These are phyloP conservation scores for Xylariaceae sp. DNA, from an alignment of 2,329 filamentous ascomycete species.

Conservation along the genomic window DNA sequence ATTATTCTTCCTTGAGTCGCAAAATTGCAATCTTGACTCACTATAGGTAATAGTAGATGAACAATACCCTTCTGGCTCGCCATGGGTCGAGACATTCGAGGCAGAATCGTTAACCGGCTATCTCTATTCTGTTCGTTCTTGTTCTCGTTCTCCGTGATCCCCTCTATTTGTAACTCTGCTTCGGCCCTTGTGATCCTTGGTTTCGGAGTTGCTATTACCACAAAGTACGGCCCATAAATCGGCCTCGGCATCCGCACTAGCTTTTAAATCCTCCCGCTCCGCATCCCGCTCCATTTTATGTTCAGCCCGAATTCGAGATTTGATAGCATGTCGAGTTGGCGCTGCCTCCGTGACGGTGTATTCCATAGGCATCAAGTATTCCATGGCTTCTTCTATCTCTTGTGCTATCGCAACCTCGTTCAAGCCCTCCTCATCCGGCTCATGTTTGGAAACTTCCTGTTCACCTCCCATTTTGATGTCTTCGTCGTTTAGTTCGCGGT, in stretches of 20 bases:
- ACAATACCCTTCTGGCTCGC: background rate
- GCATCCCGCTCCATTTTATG: conserved; percentile 28
- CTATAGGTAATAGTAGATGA: background rate
- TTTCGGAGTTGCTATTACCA: conserved; percentile 2
- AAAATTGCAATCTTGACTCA: background rate
- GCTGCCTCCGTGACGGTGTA: conserved; percentile 11
- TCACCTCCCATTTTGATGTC: background rate
- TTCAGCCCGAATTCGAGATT: conserved; percentile 25
- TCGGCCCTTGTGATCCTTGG: background rate
- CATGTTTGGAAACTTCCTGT: conserved; percentile 25
- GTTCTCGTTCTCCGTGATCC: background rate
- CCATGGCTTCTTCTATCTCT: conserved; percentile 29
- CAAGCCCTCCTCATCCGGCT: conserved; percentile 20
- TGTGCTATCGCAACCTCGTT: conserved; percentile 12
- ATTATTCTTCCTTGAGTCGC: background rate
- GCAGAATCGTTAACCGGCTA: background rate
- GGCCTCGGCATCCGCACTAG: conserved; percentile 25
- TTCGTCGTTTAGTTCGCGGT: conserved; percentile 14
- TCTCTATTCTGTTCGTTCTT: background rate
- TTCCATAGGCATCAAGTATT: conserved; percentile 19
- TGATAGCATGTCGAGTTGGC: conserved; percentile 17
- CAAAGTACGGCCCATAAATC: conserved; percentile 26
- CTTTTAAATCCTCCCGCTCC: conserved; percentile 20
- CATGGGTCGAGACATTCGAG: background rate
- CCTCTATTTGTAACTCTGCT: background rate